Base-by-base conservation (phyloP, 148 eudicot species). In the Nepenthes gracilis region DNA sequence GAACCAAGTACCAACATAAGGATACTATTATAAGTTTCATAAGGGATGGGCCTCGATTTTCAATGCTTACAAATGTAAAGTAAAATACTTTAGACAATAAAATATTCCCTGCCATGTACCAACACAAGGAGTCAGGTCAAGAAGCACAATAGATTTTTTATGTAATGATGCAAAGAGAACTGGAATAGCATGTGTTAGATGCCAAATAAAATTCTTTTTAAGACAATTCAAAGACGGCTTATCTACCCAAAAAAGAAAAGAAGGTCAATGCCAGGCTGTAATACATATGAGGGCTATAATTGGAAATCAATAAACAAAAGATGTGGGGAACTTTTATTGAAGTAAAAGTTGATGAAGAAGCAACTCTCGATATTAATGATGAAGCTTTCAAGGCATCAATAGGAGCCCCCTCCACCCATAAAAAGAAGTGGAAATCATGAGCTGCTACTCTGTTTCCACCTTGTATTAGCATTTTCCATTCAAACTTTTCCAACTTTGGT, bases 371-470 rank as follows among this genome's bases (percentile, higher is more conserved):
- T 49, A 61, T 35, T 33, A 49, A 61, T 61, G 54, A 61, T 49
- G 55, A 61, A 61, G 36, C 64, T 61, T 61, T 61, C 55, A 47
- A 61, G 64, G 54, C 43, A 48, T 48, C 55, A 49, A 40, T 6
- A 15, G n/a, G 40, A 14, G 14, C 38, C 43, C 60, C 55, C 36
- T 15, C 64, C 64, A 47, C 64, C 64, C 64, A 61, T 61, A 54
- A 61, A 61, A 49, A 61, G 64, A 61, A 61, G 54, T 23, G 49
- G 55, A 49, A 14, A 34, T 43, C 33, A 33, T 58, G 60, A 35
- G 60, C 11, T 35, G 35, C 23, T 6, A 1, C 12, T 34, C 64
- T 61, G 64, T 61, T 61, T 13, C 55, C 55, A 61, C 48, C 48
- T 58, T 58, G 43, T 34, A 58, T 58, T 2, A 33, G 43, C 60